A percentile compares a stretch with the other conserved stretches of the same genome.
These are phyloP conservation scores for Coccomyxa sp. DNA, from an alignment of 139 green algal species.

Conservation along the genomic window DNA sequence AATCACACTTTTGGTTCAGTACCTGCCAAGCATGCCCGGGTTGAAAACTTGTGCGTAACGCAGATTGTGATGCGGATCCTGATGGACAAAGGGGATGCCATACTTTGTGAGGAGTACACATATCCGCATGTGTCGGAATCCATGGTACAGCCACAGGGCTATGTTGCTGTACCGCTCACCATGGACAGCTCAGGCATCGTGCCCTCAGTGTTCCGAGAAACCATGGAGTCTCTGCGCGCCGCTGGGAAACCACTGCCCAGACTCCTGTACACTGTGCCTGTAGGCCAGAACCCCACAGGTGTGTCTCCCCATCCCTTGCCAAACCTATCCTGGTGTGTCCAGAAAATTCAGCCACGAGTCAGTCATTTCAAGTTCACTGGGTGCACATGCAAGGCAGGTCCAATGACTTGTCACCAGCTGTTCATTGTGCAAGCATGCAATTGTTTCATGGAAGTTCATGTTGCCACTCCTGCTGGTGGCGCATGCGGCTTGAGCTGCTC, in stretches of 20 bases:
- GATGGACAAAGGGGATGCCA: constrained; percentile 43
- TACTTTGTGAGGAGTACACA: constrained; percentile 67
- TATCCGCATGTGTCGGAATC: constrained; percentile 63
- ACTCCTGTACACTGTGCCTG: constrained; percentile 65
- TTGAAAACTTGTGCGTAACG: background rate
- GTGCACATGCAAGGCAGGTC: too few relatives aligned
- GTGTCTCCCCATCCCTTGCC: too few relatives aligned
- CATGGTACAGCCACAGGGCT: constrained; percentile 47
- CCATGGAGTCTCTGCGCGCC: constrained; percentile 6
- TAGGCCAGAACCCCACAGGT: constrained; percentile 60
- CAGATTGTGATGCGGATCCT: constrained; percentile 42
- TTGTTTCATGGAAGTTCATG: too few relatives aligned
- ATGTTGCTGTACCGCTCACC: constrained; percentile 29
- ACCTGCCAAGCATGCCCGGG: background rate
- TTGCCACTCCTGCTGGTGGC: too few relatives aligned
- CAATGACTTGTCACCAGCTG: too few relatives aligned
- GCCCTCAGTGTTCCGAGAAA: constrained; percentile 30
- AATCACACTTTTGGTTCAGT: background rate
- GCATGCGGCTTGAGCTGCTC: background rate
- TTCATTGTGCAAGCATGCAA: too few relatives aligned
- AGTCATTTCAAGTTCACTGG: too few relatives aligned
- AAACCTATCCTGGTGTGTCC: background rate
- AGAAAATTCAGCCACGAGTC: too few relatives aligned
- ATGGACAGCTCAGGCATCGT: constrained; percentile 59
- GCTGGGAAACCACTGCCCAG: constrained; percentile 6